Evolutionary conservation across 1,284 basidiomycete genomes (phyloP), one percentile per base, ranked within the genome.

Genomic region (Porogramme epimiltina): DNA sequence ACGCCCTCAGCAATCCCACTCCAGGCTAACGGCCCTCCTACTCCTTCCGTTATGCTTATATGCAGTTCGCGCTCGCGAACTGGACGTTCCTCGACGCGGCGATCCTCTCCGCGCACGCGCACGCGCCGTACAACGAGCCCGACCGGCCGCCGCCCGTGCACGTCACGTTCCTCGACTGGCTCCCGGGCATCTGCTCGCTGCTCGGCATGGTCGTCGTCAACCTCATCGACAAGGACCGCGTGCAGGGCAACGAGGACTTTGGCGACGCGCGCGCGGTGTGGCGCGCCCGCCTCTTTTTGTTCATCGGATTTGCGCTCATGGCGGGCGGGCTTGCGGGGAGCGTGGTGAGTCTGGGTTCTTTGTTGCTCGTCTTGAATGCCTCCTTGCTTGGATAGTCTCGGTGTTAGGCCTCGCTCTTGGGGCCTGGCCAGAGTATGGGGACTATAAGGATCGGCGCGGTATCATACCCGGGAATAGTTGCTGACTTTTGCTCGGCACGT

Each of bases 51-150:
- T n/a, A n/a, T n/a, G n/a, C 28, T 31, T 31, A 16, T 18, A 16
- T 31, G n/a, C 43, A 93, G 93, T 98, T 98, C 70, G 91, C 94
- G 2, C 73, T 96, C 26, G 93, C 93, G 22, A 94, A 91, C 74
- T 98, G 95, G 92, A 82, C 91, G n/a, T 94, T 98, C 71, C 79
- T 98, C 54, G 96, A 98, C 64, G 96, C 96, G 18, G 87, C 89
- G 37, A 88, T 97, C 53, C 80, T 95, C 48, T 97, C 94, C 23
- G 84, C 87, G 24, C 91, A 93, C 63, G 87, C 89, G 1, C 85
- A 85, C 55, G 73, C 89, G 2, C 86, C 89, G 6, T 80, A 82
- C 58, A 83, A 83, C 45, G 81, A 85, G 31, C 84, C 85, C 3
- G 80, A 88, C 52, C 76, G 86, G 58, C 80, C 86, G 0, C 85